phyloP scores from a whole-genome alignment of 345 rosid species.

The Capsella bursapastoris region DNA sequence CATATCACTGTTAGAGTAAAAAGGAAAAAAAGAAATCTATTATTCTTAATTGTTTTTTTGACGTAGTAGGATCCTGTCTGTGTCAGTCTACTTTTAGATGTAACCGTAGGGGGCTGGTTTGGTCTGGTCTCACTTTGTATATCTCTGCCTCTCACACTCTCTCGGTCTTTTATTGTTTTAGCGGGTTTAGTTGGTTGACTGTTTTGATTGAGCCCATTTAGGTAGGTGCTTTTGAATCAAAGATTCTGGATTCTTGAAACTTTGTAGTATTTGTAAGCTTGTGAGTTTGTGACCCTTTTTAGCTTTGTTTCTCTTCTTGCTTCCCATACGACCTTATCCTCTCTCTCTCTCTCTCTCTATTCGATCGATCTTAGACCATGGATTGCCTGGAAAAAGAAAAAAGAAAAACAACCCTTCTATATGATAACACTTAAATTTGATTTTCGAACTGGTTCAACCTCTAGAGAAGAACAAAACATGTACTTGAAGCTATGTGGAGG shows the following conservation, averaged over 20 bases:
- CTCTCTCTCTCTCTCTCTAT: not conserved
- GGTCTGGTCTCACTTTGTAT: constrained; percentile 35
- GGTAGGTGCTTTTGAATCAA: constrained; percentile 37
- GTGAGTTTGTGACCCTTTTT: constrained; percentile 30
- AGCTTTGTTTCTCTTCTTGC: not conserved
- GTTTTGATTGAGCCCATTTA: not conserved
- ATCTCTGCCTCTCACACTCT: constrained; percentile 24
- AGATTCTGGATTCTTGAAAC: constrained; percentile 40
- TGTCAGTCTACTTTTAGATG: constrained; percentile 34
- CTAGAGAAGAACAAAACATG: too few relatives aligned
- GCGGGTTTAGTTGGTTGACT: constrained; percentile 31
- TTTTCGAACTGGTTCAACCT: too few relatives aligned
- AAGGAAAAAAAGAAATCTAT: constrained; percentile 9
- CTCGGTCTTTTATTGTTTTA: constrained; percentile 10
- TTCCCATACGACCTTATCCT: not conserved
- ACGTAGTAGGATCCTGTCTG: constrained; percentile 25
- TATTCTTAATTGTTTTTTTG: constrained; percentile 34
- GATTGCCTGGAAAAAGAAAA: not conserved
- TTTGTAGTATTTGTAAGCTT: constrained; percentile 39
- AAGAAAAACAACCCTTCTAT: too few relatives aligned
- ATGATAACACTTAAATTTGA: not conserved
- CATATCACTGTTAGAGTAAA: constrained; percentile 39
- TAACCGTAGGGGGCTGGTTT: constrained; percentile 37
- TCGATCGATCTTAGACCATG: not conserved
- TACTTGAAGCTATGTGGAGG: not conserved